A percentile compares a stretch with the other conserved stretches of the same genome.
Evolutionary conservation across 139 green algal genomes (phyloP).

Genomic region (Trebouxia sp.): DNA sequence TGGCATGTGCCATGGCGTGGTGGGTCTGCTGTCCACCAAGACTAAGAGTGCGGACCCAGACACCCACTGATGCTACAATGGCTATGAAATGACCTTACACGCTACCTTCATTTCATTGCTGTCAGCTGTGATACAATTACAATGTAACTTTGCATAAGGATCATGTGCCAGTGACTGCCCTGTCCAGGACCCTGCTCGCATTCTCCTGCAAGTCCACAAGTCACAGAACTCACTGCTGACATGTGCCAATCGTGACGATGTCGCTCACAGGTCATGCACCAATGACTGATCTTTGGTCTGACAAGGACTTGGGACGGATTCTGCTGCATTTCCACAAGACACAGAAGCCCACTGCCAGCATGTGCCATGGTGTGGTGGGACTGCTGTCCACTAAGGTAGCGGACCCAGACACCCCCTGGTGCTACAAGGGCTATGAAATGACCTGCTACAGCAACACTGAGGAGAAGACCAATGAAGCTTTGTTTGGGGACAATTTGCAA

Average conservation of each 20-base stretch:
- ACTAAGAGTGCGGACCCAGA: background rate
- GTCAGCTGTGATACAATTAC: too few relatives aligned
- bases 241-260: too few relatives aligned
- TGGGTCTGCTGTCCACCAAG: background rate
- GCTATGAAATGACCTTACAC: slow-evolving; percentile 12
- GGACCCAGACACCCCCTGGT: background rate
- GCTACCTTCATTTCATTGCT: too few relatives aligned
- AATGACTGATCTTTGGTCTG: background rate
- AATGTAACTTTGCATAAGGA: too few relatives aligned
- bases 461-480: background rate
- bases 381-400: background rate
- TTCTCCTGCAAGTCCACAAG: background rate
- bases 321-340: background rate
- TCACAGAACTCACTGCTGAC: too few relatives aligned
- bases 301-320: background rate
- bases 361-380: background rate
- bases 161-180: too few relatives aligned
- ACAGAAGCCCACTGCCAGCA: background rate
- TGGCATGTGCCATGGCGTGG: background rate
- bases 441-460: slow-evolving; percentile 11
- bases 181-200: too few relatives aligned
- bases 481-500: background rate
- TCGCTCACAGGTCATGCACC: background rate
- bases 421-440: background rate
- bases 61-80: background rate